Conservation (phyloP, 2,329 filamentous ascomycete genomes). For the Trichophyton benhamiae region DNA sequence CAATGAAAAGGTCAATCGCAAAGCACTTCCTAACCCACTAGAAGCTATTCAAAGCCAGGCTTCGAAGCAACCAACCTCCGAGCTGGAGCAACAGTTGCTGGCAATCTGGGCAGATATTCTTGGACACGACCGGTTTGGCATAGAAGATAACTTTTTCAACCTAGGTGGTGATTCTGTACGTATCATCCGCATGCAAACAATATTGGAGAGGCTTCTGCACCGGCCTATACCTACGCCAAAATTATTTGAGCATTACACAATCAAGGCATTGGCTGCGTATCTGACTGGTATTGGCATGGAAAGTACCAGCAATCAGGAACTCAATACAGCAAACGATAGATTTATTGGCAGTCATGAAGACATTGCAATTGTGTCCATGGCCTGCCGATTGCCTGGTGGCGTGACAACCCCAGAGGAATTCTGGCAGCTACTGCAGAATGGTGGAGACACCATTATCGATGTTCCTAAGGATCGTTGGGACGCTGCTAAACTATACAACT, state of each 20-base stretch:
- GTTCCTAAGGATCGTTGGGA: constrained; percentile 6
- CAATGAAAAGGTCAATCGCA: constrained; percentile 25
- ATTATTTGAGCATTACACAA: constrained; percentile 4
- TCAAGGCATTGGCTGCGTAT: constrained; percentile 4
- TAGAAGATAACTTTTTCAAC: constrained; percentile 9
- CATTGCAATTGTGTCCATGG: constrained; percentile 8
- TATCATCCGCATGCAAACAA: constrained; percentile 1
- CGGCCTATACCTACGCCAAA: constrained; percentile 1
- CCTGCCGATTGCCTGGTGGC: constrained; percentile 7
- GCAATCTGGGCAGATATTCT: constrained; percentile 6
- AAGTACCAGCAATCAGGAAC: not conserved
- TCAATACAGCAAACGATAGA: not conserved
- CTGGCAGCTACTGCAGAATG: constrained; percentile 2
- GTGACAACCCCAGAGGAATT: not conserved
- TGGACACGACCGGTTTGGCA: constrained; percentile 4
- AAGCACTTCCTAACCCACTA: constrained; percentile 9
- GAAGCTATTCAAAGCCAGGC: constrained; percentile 1
- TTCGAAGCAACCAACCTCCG: not conserved
- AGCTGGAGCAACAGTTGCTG: constrained; percentile 8
- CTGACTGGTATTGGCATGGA: not conserved
- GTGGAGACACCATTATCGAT: not conserved
- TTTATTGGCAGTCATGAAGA: not conserved
- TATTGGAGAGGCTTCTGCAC: not conserved
- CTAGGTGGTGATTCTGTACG: constrained; percentile 10
- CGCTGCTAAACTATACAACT: not conserved